Percentiles rank a stretch among this genome's conserved stretches.
Conservation (phyloP, 495 filamentous ascomycete species). For the Lentithecium fluviatile region DNA sequence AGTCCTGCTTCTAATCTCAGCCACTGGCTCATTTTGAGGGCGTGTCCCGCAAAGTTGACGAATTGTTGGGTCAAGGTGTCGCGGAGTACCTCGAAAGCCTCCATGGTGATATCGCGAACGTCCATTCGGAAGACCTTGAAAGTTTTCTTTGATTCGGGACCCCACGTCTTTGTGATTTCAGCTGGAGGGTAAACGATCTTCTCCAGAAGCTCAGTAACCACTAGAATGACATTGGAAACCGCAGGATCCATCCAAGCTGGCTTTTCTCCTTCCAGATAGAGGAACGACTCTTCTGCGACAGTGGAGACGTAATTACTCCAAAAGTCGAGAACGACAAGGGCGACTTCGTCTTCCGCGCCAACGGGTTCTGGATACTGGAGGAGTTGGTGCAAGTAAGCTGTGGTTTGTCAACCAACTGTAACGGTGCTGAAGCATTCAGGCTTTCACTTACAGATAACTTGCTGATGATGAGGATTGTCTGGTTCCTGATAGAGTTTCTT, state of each 20-base stretch:
- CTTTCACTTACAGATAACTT: constrained; percentile 28
- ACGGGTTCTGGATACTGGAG: constrained; percentile 70
- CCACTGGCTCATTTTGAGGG: constrained; percentile 64
- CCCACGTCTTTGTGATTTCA: constrained; percentile 53
- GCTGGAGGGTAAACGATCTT: constrained; percentile 52
- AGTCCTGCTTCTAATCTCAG: constrained; percentile 74
- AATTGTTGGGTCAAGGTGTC: constrained; percentile 67
- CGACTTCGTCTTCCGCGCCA: constrained; percentile 73
- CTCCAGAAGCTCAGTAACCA: constrained; percentile 58
- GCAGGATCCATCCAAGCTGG: constrained; percentile 44
- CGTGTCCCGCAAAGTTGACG: constrained; percentile 59
- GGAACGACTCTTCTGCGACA: constrained; percentile 44
- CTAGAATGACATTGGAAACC: constrained; percentile 50
- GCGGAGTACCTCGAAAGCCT: constrained; percentile 70
- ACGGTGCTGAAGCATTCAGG: not conserved
- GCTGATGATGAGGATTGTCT: constrained; percentile 19
- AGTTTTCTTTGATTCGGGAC: constrained; percentile 64
- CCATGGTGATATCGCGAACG: constrained; percentile 74
- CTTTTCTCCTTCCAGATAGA: constrained; percentile 38
- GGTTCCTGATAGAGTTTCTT: constrained; percentile 22
- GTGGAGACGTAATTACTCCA: constrained; percentile 73
- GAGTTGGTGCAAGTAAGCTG: constrained; percentile 55
- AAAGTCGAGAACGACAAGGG: constrained; percentile 75
- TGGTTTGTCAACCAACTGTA: not conserved
- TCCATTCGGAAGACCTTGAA: constrained; percentile 80